Conservation (phyloP, 2,329 filamentous ascomycete genomes). For the Colletotrichum melonis region DNA sequence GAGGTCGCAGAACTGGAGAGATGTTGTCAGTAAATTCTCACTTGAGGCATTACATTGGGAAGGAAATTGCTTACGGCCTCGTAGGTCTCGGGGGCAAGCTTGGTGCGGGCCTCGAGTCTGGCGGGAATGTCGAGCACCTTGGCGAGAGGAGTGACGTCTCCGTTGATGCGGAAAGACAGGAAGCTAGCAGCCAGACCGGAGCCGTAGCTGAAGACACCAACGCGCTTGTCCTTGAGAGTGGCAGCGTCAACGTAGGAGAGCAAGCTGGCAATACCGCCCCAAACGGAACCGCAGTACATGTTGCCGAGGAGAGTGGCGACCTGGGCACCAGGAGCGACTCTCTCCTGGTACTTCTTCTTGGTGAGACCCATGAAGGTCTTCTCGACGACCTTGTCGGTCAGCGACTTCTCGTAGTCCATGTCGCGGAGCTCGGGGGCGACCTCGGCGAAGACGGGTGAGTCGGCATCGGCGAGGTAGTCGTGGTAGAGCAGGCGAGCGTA, state of each 20-base stretch:
- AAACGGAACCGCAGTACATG: constrained; percentile 79
- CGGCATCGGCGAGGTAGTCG: constrained; percentile 80
- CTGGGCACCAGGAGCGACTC: constrained; percentile 78
- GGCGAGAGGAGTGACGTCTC: constrained; percentile 75
- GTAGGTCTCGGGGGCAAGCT: constrained; percentile 77
- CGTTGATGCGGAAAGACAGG: constrained; percentile 78
- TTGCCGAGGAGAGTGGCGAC: constrained; percentile 81
- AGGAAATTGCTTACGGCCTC: constrained; percentile 69
- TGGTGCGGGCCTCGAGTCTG: constrained; percentile 73
- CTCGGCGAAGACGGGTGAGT: constrained; percentile 75
- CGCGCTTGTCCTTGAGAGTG: constrained; percentile 75
- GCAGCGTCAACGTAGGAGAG: constrained; percentile 73
- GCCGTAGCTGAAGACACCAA: constrained; percentile 84
- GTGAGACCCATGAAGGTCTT: constrained; percentile 87
- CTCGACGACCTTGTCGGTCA: constrained; percentile 85
- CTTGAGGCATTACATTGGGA: not conserved
- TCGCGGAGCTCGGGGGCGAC: constrained; percentile 81
- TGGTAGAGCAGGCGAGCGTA: constrained; percentile 88
- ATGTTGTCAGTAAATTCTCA: constrained; percentile 38
- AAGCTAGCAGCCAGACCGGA: constrained; percentile 80
- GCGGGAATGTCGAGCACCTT: constrained; percentile 77
- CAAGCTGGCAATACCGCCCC: constrained; percentile 79
- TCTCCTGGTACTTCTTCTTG: constrained; percentile 87
- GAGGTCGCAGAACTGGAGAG: constrained; percentile 76
- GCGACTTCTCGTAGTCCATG: constrained; percentile 81